These are phyloP conservation scores for Termitomyces sp. DNA, from an alignment of 768 basidiomycete genomes.

Conservation along the genomic window DNA sequence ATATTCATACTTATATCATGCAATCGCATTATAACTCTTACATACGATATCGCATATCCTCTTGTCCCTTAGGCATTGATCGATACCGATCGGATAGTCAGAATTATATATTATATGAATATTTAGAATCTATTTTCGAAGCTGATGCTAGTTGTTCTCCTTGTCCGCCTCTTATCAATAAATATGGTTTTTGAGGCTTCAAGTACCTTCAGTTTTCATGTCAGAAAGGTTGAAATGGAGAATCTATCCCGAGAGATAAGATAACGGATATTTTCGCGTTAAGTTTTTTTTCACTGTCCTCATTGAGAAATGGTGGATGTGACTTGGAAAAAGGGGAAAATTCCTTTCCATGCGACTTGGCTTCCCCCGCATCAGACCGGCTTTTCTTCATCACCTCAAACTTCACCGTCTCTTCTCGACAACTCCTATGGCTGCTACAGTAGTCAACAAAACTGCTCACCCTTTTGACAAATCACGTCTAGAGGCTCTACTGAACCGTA, in stretches of 20 bases:
- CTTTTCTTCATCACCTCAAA: constrained; percentile 10
- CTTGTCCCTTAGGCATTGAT: background rate
- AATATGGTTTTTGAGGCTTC: background rate
- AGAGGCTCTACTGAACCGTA: constrained; percentile 79
- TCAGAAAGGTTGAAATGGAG: background rate
- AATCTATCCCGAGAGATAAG: constrained; percentile 4
- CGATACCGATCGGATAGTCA: background rate
- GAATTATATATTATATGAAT: background rate
- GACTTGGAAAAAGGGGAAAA: constrained; percentile 13
- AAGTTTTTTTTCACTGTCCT: background rate
- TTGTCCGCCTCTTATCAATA: background rate
- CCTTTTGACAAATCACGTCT: constrained; percentile 83
- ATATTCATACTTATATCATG: background rate
- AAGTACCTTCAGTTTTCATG: background rate
- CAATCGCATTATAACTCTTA: background rate
- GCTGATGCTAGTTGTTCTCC: background rate
- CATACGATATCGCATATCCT: background rate
- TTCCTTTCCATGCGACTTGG: constrained; percentile 14
- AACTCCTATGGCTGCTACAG: constrained; percentile 15
- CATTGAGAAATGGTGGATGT: background rate
- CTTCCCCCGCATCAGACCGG: constrained; percentile 14
- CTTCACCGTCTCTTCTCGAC: constrained; percentile 12
- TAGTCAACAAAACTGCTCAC: constrained; percentile 79
- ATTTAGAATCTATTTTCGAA: background rate
- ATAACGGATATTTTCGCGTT: background rate